Evolutionary conservation across 805 yeast genomes (phyloP).

Genomic region (Yamadazyma sp.): DNA sequence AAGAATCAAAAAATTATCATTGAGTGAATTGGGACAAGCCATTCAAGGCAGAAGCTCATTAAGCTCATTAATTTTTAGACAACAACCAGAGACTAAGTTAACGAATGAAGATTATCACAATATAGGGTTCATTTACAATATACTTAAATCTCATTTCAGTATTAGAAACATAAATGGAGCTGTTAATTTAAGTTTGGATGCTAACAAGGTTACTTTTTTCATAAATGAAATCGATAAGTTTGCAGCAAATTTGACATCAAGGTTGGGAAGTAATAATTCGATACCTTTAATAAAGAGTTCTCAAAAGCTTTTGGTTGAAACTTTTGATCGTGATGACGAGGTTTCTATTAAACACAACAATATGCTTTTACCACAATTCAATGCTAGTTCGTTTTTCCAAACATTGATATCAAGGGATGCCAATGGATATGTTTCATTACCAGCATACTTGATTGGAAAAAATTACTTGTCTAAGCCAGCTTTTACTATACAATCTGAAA

Average conservation of each 20-base stretch:
- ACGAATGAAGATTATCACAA: constrained; percentile 27
- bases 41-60: constrained; percentile 23
- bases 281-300: constrained; percentile 16
- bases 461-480: constrained; percentile 21
- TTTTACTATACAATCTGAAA: constrained; percentile 4
- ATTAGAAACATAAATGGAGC: constrained; percentile 30
- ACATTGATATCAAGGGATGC: constrained; percentile 34
- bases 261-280: constrained; percentile 17
- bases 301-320: constrained; percentile 16
- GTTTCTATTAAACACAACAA: constrained; percentile 34
- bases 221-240: constrained; percentile 24
- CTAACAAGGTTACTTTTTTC: constrained; percentile 20
- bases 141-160: constrained; percentile 30
- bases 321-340: constrained; percentile 18
- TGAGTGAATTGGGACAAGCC: constrained; percentile 24
- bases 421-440: constrained; percentile 30
- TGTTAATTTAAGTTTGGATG: constrained; percentile 13
- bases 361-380: constrained; percentile 30
- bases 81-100: constrained; percentile 9
- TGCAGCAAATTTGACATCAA: constrained; percentile 22
- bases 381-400: constrained; percentile 34
- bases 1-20: constrained; percentile 20
- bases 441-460: constrained; percentile 32
- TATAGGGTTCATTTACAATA: constrained; percentile 28
- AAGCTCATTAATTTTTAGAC: constrained; percentile 16